Evolutionary conservation across 345 rosid genomes (phyloP).

Genomic region (Boechera divaricarpa): DNA sequence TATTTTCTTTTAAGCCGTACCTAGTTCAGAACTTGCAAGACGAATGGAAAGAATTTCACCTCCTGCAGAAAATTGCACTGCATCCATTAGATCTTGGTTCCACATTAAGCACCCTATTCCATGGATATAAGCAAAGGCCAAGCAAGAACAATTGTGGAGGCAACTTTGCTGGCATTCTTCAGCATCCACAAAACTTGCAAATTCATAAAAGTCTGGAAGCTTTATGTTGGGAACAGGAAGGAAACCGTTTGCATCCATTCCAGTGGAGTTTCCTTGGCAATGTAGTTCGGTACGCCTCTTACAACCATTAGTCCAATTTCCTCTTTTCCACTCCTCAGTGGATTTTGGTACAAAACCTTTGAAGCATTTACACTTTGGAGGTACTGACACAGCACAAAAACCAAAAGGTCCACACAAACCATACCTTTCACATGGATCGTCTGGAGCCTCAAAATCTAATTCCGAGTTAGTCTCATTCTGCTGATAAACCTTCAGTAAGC

Average conservation of each 20-base stretch:
- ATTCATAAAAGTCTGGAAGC: conserved; percentile 36
- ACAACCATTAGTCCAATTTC: conserved; percentile 42
- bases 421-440: not conserved
- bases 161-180: conserved; percentile 21
- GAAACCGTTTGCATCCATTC: conserved; percentile 12
- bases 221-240: conserved; percentile 12
- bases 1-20: conserved; percentile 3
- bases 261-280: conserved; percentile 25
- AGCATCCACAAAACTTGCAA: not conserved
- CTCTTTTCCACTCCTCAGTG: conserved; percentile 33
- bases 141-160: conserved; percentile 42
- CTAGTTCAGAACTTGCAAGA: conserved; percentile 32
- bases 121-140: conserved; percentile 30
- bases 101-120: conserved; percentile 39
- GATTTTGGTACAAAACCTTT: conserved; percentile 38
- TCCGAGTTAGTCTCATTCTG: not conserved
- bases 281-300: conserved; percentile 21
- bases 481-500: not conserved
- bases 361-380: conserved; percentile 30
- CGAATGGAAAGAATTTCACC: conserved; percentile 33
- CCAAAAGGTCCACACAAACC: conserved; percentile 41
- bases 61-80: not conserved
- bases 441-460: not conserved
- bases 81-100: conserved; percentile 27
- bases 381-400: not conserved